Base-by-base conservation (phyloP, 2,329 filamentous ascomycete genomes). In the Aspergillus novoparasiticus region DNA sequence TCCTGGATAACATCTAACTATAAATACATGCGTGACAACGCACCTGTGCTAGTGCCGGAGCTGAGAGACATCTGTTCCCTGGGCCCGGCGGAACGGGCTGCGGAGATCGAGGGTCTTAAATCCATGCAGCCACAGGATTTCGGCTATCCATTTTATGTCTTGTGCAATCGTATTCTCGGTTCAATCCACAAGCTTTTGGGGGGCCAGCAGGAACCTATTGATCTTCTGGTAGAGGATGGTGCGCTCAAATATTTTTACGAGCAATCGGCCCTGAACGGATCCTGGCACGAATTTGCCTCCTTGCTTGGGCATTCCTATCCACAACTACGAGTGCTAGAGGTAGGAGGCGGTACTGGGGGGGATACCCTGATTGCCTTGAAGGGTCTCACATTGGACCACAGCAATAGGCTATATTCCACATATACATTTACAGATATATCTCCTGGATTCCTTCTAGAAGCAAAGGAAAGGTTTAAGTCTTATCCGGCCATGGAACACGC, bases 391-490 rank as follows among this genome's bases (percentile, higher is more conserved):
- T 39, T 56, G 9, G 28, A 46, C 2, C 46, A 58, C 10, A 32
- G 51, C 0, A 61, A 64, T 30, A 50, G 61, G 1, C 16, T 72
- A 3, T 74, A 72, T 46, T 60, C 63, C 2, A 65, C 58, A 2
- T 75, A 75, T 50, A 73, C 69, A 2, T 76, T 73, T 43, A 74
- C 72, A 6, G 74, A 76, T 57, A 69, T 76, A 14, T 75, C 73
- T 0, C 60, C 70, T 8, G 74, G 68, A 0, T 76, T 76, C 36
- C 71, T 76, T 10, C 62, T 66, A 23, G 65, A 66, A 19, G 72
- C 73, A 0, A 68, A 69, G 21, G 65, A 72, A n/a, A 66, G 65
- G 1, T 73, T 74, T 53, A 58, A 54, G 1, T 32, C 51, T 1
- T 72, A 69, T 55, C 45, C 59, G 4, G 66, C 69, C 2, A 72